Percentiles rank a stretch among this genome's conserved stretches.
Evolutionary conservation across 768 basidiomycete genomes (phyloP).

Genomic region (Clitopilus hobsonii): DNA sequence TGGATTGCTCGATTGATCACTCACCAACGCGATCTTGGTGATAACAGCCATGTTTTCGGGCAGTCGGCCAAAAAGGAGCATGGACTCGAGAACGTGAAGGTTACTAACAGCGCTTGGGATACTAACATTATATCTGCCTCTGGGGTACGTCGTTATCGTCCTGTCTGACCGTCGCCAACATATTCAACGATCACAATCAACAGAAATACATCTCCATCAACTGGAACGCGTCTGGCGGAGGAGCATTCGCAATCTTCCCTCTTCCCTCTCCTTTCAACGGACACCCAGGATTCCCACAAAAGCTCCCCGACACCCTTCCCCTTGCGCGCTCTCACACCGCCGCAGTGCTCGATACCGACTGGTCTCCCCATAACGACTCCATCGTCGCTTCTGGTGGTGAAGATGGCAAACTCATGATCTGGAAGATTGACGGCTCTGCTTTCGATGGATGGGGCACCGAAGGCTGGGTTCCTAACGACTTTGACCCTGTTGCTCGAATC

Average conservation of each 20-base stretch:
- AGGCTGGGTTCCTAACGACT: slow-evolving; percentile 75
- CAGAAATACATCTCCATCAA: slow-evolving; percentile 88
- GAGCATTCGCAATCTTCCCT: slow-evolving; percentile 93
- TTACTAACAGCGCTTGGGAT: slow-evolving; percentile 92
- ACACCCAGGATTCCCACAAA: slow-evolving; percentile 56
- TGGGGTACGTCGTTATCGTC: slow-evolving; percentile 44
- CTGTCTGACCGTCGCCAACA: slow-evolving; percentile 1
- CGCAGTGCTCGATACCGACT: slow-evolving; percentile 90
- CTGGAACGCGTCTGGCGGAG: slow-evolving; percentile 91
- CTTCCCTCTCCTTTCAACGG: slow-evolving; percentile 67
- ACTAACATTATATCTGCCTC: slow-evolving; percentile 89
- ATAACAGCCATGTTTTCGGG: slow-evolving; percentile 82
- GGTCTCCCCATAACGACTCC: slow-evolving; percentile 91
- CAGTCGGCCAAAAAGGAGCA: slow-evolving; percentile 84
- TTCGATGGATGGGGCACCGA: slow-evolving; percentile 89
- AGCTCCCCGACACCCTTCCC: slow-evolving; percentile 89
- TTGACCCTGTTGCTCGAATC: slow-evolving; percentile 81
- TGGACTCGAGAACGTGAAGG: slow-evolving; percentile 76
- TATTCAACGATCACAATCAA: slow-evolving; percentile 1
- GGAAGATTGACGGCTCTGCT: slow-evolving; percentile 63
- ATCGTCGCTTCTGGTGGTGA: slow-evolving; percentile 91
- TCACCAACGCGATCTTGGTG: background rate
- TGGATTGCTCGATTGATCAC: background rate
- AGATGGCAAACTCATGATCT: slow-evolving; percentile 90
- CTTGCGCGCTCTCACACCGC: slow-evolving; percentile 84